Percentiles rank a stretch among this genome's conserved stretches.
Evolutionary conservation across 1,284 basidiomycete species (phyloP).

Genomic region (Peniophora sp.): DNA sequence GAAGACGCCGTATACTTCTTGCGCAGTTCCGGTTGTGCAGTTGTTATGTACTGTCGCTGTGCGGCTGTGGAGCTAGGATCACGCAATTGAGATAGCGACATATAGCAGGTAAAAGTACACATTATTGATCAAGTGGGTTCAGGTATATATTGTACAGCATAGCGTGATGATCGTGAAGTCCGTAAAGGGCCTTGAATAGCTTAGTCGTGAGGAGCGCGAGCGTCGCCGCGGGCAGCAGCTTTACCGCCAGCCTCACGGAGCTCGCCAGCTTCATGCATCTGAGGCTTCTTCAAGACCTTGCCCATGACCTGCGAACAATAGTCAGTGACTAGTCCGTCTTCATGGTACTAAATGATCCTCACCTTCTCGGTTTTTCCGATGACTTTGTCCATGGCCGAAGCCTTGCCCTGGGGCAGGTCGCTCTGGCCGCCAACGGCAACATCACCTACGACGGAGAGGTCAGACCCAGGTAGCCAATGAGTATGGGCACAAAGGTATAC

Average conservation of each 20-base stretch:
- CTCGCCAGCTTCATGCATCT: constrained; percentile 48
- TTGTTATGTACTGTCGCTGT: too few relatives aligned
- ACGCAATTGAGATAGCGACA: too few relatives aligned
- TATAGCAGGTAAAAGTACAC: too few relatives aligned
- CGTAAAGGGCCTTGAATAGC: too few relatives aligned
- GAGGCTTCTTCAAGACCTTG: constrained; percentile 37
- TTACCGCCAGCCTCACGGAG: constrained; percentile 47
- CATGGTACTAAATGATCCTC: background rate
- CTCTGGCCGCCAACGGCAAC: constrained; percentile 34
- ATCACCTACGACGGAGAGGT: constrained; percentile 22
- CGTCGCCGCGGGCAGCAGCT: constrained; percentile 32
- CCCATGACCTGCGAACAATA: constrained; percentile 33
- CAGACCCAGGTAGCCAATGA: too few relatives aligned
- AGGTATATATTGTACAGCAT: too few relatives aligned
- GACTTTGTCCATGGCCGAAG: constrained; percentile 40
- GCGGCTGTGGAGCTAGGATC: too few relatives aligned
- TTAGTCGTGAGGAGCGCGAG: constrained; percentile 35
- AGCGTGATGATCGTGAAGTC: too few relatives aligned
- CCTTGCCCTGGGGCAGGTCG: constrained; percentile 34
- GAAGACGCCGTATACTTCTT: too few relatives aligned
- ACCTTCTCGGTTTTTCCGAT: constrained; percentile 51
- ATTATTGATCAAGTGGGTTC: too few relatives aligned
- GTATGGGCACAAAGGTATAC: too few relatives aligned
- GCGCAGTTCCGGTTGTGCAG: too few relatives aligned
- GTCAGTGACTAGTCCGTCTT: background rate